Conservation (phyloP, 129 eudicot species). For the Deinandra increscens region DNA sequence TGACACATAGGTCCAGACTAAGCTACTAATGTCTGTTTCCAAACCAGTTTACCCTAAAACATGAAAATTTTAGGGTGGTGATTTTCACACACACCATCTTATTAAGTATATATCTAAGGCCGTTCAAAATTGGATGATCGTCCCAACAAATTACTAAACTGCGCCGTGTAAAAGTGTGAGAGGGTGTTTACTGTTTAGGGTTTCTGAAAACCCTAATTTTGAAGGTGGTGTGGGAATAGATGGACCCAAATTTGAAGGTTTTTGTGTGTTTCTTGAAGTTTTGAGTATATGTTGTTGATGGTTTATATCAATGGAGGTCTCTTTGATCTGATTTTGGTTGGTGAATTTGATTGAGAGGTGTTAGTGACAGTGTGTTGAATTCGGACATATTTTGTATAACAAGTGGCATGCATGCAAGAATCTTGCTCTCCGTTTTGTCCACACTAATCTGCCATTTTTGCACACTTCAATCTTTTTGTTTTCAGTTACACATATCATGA, state of each 20-base stretch:
- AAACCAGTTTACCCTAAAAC: not conserved
- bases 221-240: too few species aligned
- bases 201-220: too few species aligned
- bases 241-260: not conserved
- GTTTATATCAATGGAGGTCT: not conserved
- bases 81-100: too few species aligned
- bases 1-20: not conserved
- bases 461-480: constrained; percentile 12
- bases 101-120: too few species aligned
- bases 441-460: constrained; percentile 23
- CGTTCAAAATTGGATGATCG: too few species aligned
- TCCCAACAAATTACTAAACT: too few species aligned
- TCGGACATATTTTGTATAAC: constrained; percentile 29
- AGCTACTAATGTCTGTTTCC: not conserved
- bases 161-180: too few species aligned
- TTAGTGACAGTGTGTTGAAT: constrained; percentile 14
- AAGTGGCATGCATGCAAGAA: constrained; percentile 71
- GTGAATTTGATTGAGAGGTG: constrained; percentile 11
- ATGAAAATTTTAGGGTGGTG: not conserved
- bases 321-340: constrained; percentile 3
- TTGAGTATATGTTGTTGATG: not conserved
- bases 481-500: not conserved
- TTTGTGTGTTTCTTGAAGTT: not conserved
- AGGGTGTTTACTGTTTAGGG: too few species aligned
- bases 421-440: constrained; percentile 19